Evolutionary conservation across 192 early-diverging fungal genomes (phyloP).

Genomic region (Entophlyctis luteolus): DNA sequence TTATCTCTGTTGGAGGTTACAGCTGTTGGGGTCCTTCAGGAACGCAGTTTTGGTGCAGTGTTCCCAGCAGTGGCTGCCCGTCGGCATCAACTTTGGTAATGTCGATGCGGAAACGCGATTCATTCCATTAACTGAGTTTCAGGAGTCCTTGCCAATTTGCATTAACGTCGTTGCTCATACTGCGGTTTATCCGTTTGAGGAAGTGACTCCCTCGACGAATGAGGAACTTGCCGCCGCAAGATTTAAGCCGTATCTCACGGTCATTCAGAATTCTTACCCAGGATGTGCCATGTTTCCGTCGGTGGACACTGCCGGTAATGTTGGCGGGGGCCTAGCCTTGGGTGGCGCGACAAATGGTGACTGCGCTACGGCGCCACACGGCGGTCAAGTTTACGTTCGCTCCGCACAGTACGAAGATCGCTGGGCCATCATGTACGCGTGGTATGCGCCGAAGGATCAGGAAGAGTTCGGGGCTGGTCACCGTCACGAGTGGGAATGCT

Average conservation of each 20-base stretch:
- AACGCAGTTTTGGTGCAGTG: too few species aligned
- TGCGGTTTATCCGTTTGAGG: neutral
- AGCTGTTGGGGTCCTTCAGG: too few species aligned
- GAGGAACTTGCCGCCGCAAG: neutral
- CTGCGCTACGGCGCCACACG: neutral
- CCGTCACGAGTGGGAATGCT: constrained; percentile 9
- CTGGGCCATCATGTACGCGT: constrained; percentile 6
- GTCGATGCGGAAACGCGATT: too few species aligned
- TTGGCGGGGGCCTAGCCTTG: neutral
- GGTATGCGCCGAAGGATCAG: constrained; percentile 10
- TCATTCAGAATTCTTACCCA: neutral
- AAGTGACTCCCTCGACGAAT: neutral
- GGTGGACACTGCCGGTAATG: neutral
- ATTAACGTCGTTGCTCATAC: neutral
- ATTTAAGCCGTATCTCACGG: neutral
- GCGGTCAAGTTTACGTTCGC: neutral
- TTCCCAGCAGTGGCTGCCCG: too few species aligned
- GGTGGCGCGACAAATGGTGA: neutral
- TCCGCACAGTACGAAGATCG: neutral
- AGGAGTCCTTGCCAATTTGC: too few species aligned
- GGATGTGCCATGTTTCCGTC: neutral
- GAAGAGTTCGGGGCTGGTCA: neutral
- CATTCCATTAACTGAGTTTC: too few species aligned
- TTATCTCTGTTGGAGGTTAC: too few species aligned
- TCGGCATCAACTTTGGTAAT: too few species aligned